Conservation (phyloP, 192 early-diverging fungal species). For the Rhizophagus prolifer region DNA sequence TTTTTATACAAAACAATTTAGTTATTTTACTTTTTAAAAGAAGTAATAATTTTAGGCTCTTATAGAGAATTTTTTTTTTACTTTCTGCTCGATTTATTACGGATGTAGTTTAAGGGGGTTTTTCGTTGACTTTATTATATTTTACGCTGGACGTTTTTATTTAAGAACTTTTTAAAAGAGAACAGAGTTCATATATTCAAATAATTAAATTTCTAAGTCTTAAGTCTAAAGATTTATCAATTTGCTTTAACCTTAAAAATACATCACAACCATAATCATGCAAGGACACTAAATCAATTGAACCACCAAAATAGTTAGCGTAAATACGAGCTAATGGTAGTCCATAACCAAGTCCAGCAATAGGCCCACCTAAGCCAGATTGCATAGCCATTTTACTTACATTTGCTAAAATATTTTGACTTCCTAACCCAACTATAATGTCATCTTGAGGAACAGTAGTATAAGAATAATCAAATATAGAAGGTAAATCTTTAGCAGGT, state of each 20-base stretch:
- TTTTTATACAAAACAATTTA: too few species aligned
- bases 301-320: slow-evolving; percentile 92
- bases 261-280: slow-evolving; percentile 91
- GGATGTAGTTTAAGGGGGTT: too few species aligned
- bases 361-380: slow-evolving; percentile 88
- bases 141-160: too few species aligned
- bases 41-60: too few species aligned
- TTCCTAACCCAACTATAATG: slow-evolving; percentile 24
- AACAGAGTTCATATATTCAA: background rate
- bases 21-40: too few species aligned
- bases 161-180: too few species aligned
- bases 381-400: slow-evolving; percentile 82
- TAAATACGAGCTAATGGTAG: slow-evolving; percentile 86
- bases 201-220: slow-evolving; percentile 52
- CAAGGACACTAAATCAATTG: slow-evolving; percentile 78
- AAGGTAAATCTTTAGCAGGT: slow-evolving; percentile 65
- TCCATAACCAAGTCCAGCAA: slow-evolving; percentile 68
- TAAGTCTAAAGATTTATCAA: slow-evolving; percentile 64
- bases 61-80: too few species aligned
- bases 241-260: slow-evolving; percentile 85
- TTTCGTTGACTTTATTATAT: too few species aligned
- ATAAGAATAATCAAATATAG: slow-evolving; percentile 91
- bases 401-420: slow-evolving; percentile 62
- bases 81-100: too few species aligned
- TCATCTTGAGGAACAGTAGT: slow-evolving; percentile 78